A percentile compares a stretch with the other conserved stretches of the same genome.
These are phyloP conservation scores for Pythium dissotocum DNA, from an alignment of 352 stramenopile species.

Conservation along the genomic window DNA sequence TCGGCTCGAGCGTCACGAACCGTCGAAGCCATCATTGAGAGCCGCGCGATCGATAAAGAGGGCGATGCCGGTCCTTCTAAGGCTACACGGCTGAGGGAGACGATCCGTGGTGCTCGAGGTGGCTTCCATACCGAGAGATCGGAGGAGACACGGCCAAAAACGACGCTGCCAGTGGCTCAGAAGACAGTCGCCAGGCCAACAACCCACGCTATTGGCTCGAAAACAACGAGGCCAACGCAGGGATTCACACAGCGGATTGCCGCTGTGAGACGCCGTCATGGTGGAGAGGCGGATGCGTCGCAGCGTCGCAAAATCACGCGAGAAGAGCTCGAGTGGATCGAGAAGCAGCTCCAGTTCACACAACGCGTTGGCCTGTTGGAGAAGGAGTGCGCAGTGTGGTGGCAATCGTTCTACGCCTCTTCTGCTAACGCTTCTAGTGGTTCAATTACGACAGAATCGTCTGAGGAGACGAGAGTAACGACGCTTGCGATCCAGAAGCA, in stretches of 20 bases:
- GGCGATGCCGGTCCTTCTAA: constrained; percentile 16
- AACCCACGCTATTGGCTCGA: constrained; percentile 7
- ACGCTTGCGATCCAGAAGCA: constrained; percentile 43
- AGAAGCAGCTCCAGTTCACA: constrained; percentile 62
- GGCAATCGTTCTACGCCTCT: constrained; percentile 49
- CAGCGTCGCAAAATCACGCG: constrained; percentile 33
- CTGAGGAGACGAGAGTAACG: constrained; percentile 8
- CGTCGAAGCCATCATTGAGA: constrained; percentile 53
- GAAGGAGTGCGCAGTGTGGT: constrained; percentile 53
- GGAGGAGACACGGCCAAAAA: constrained; percentile 16
- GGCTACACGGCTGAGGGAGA: constrained; percentile 34
- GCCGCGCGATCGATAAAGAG: constrained; percentile 6
- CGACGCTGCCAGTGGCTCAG: neutral
- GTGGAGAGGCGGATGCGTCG: neutral
- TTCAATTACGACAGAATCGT: neutral
- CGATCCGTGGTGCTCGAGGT: constrained; percentile 42
- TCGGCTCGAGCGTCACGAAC: constrained; percentile 29
- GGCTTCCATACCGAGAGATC: constrained; percentile 54
- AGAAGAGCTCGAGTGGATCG: constrained; percentile 54
- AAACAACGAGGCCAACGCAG: neutral
- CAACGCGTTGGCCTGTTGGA: constrained; percentile 43
- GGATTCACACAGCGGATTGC: constrained; percentile 34
- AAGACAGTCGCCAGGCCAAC: neutral
- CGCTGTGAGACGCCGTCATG: constrained; percentile 34
- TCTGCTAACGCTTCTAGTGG: constrained; percentile 15